phyloP scores from a whole-genome alignment of 371 early-diverging fungal genomes.

The Lichtheimia hyalospora region DNA sequence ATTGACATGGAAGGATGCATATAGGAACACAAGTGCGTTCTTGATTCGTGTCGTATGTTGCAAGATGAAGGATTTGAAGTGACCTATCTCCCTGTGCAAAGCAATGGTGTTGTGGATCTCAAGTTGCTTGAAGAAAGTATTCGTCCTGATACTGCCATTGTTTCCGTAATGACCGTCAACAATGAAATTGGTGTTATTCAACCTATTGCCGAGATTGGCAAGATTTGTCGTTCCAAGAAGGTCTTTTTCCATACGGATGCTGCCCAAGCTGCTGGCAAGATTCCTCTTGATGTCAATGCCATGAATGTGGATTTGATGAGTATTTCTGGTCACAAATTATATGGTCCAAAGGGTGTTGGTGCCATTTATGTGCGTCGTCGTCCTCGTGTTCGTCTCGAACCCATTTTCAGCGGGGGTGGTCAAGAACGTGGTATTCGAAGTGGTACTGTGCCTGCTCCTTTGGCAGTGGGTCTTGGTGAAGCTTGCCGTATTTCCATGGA shows the following conservation, averaged over 20 bases:
- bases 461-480: conserved; percentile 96
- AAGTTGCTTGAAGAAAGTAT: conserved; percentile 85
- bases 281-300: conserved; percentile 93
- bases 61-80: conserved; percentile 98
- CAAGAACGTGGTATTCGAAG: conserved; percentile 99
- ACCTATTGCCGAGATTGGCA: conserved; percentile 95
- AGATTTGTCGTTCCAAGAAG: conserved; percentile 83
- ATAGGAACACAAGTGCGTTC: conserved; percentile 99
- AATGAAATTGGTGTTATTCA: conserved; percentile 99
- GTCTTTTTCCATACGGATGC: conserved; percentile 99
- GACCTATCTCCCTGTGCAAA: conserved; percentile 95
- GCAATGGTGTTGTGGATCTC: conserved; percentile 84
- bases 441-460: conserved; percentile 97
- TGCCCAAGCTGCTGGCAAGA: conserved; percentile 99
- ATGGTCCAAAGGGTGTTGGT: conserved; percentile 99
- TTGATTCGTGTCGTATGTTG: conserved; percentile 98
- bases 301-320: conserved; percentile 98
- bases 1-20: no score
- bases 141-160: conserved; percentile 90
- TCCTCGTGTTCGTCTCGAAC: conserved; percentile 95
- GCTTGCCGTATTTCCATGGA: conserved; percentile 88
- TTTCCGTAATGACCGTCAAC: conserved; percentile 98
- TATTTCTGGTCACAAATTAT: conserved; percentile 99
- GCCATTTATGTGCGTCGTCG: conserved; percentile 96
- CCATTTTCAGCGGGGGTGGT: conserved; percentile 96